A percentile compares a stretch with the other conserved stretches of the same genome.
Conservation (phyloP, 2,329 filamentous ascomycete species). For the Helminthosporium solani region DNA sequence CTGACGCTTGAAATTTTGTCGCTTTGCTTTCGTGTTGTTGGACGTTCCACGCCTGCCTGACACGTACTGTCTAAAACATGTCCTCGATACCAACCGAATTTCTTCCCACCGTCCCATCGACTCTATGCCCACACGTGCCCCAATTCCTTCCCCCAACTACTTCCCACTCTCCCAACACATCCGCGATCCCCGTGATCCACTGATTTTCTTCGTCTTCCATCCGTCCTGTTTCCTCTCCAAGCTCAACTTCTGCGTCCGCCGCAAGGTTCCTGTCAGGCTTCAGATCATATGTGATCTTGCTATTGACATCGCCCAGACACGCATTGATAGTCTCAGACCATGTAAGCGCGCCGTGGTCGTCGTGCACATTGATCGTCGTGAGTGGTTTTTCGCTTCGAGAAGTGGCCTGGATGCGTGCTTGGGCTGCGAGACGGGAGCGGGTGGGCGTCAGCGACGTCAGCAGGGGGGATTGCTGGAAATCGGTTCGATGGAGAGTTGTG, state of each 20-base stretch:
- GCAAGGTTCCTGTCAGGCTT: conserved; percentile 49
- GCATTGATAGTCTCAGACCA: conserved; percentile 59
- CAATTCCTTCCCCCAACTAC: conserved; percentile 3
- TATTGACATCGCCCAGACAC: conserved; percentile 62
- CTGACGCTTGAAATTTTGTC: too few species aligned
- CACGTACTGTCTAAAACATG: conserved; percentile 20
- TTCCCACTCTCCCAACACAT: conserved; percentile 21
- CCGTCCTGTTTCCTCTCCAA: conserved; percentile 9
- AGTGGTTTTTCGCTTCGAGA: conserved; percentile 53
- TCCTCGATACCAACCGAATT: conserved; percentile 15
- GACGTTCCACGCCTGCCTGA: too few species aligned
- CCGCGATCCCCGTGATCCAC: conserved; percentile 30
- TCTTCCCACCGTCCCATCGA: conserved; percentile 9
- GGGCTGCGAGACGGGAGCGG: conserved; percentile 64
- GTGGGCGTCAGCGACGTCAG: conserved; percentile 42
- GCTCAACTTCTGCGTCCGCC: conserved; percentile 7
- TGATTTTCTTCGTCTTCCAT: conserved; percentile 16
- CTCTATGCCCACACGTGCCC: conserved; percentile 21
- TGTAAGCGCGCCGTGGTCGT: conserved; percentile 50
- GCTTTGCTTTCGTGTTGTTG: too few species aligned
- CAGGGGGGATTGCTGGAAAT: conserved; percentile 4
- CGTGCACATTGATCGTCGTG: conserved; percentile 59
- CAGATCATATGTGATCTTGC: conserved; percentile 62
- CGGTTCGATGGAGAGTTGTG: too few species aligned
- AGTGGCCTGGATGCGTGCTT: conserved; percentile 63